Evolutionary conservation across 1,284 basidiomycete species (phyloP).

Genomic region (Gymnopus androsaceus): DNA sequence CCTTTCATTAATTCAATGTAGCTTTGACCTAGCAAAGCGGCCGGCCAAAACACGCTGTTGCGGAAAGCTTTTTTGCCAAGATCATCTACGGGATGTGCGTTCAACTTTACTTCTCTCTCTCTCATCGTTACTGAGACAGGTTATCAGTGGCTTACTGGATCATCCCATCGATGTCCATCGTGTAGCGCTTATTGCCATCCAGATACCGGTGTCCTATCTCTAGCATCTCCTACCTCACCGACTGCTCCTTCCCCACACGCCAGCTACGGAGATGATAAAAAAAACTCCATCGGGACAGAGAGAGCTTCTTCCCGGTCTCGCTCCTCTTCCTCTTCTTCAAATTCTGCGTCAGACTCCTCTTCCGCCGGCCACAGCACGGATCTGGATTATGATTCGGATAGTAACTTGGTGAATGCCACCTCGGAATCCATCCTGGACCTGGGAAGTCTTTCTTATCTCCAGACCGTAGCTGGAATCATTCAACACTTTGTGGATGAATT

Average conservation of each 20-base stretch:
- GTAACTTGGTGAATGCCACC: neutral
- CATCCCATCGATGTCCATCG: conserved; percentile 36
- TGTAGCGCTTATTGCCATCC: conserved; percentile 34
- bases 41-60: conserved; percentile 38
- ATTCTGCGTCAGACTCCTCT: too few relatives aligned
- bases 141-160: conserved; percentile 36
- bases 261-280: neutral
- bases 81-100: conserved; percentile 38
- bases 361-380: neutral
- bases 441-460: neutral
- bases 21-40: conserved; percentile 38
- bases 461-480: too few relatives aligned
- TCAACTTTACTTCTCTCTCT: neutral
- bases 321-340: neutral
- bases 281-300: neutral
- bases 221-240: conserved; percentile 26
- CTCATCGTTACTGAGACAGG: neutral
- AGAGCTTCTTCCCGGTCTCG: neutral
- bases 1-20: conserved; percentile 15
- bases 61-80: conserved; percentile 36
- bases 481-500: too few relatives aligned
- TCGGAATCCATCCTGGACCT: neutral
- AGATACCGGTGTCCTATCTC: conserved; percentile 29
- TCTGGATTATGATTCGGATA: conserved; percentile 2
- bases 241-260: neutral